phyloP scores from a whole-genome alignment of 306 rosid genomes.

The Acacia acuminata region DNA sequence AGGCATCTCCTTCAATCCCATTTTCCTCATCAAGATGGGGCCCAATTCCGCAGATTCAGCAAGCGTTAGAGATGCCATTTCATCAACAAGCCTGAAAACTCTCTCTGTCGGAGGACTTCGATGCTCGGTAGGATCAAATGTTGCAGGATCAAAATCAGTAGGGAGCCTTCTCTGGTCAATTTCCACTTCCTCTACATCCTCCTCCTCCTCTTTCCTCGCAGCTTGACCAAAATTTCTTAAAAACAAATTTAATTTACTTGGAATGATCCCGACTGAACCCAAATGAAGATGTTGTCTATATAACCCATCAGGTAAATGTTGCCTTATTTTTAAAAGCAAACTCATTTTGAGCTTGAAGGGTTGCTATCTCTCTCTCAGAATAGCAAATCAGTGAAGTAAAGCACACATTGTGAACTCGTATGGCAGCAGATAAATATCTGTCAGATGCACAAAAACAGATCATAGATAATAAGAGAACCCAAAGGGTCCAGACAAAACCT shows the following conservation, averaged over 20 bases:
- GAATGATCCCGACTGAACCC: slow-evolving; percentile 14
- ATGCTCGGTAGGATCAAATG: slow-evolving; percentile 74
- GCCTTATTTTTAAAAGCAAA: slow-evolving; percentile 54
- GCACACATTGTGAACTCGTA: slow-evolving; percentile 20
- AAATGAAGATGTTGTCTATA: slow-evolving; percentile 37
- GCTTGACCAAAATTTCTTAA: slow-evolving; percentile 63
- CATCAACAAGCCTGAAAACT: slow-evolving; percentile 84
- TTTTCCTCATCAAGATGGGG: slow-evolving; percentile 59
- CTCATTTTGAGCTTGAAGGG: slow-evolving; percentile 53
- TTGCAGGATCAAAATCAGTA: slow-evolving; percentile 81
- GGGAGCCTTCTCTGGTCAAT: slow-evolving; percentile 93
- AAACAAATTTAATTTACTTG: slow-evolving; percentile 33
- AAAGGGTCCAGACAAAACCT: not conserved
- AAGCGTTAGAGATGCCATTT: slow-evolving; percentile 73
- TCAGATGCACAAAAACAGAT: slow-evolving; percentile 31
- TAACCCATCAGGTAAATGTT: slow-evolving; percentile 50
- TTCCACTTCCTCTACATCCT: slow-evolving; percentile 79
- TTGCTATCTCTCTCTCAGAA: slow-evolving; percentile 25
- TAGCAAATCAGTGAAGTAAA: slow-evolving; percentile 32
- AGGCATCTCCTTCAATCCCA: slow-evolving; percentile 70
- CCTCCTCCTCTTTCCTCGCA: slow-evolving; percentile 62
- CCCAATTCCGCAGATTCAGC: slow-evolving; percentile 81
- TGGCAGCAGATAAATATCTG: slow-evolving; percentile 32
- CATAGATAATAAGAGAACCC: not conserved
- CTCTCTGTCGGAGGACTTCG: slow-evolving; percentile 81